phyloP scores from a whole-genome alignment of 768 basidiomycete genomes.

The Lactifluus volemus region DNA sequence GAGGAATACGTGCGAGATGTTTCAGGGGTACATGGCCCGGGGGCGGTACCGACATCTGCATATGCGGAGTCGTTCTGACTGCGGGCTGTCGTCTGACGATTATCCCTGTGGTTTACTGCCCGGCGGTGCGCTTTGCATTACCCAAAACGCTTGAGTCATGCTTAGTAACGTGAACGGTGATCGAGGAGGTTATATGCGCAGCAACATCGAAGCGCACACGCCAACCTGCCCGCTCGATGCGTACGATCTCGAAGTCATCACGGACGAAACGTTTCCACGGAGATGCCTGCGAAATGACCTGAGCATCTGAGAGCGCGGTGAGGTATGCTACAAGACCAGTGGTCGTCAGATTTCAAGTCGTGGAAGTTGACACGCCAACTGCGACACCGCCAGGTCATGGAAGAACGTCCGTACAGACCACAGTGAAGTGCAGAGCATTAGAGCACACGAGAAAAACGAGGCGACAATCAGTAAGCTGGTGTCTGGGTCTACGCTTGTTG shows the following conservation, averaged over 20 bases:
- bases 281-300: slow-evolving; percentile 52
- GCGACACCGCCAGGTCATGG: slow-evolving; percentile 21
- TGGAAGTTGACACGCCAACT: slow-evolving; percentile 22
- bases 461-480: too few species aligned
- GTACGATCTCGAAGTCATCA: slow-evolving; percentile 81
- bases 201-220: slow-evolving; percentile 79
- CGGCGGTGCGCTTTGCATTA: neutral
- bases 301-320: slow-evolving; percentile 65
- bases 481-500: too few species aligned
- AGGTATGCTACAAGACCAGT: slow-evolving; percentile 69
- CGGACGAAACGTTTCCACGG: slow-evolving; percentile 82
- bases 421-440: too few species aligned
- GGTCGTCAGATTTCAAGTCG: slow-evolving; percentile 33
- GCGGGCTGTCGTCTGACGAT: neutral
- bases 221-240: slow-evolving; percentile 82
- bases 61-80: neutral
- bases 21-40: slow-evolving; percentile 21
- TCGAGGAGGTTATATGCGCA: slow-evolving; percentile 44
- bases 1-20: slow-evolving; percentile 43
- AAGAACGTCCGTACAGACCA: too few species aligned
- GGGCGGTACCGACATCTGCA: slow-evolving; percentile 15
- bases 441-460: too few species aligned
- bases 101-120: slow-evolving; percentile 8
- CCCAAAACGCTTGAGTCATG: slow-evolving; percentile 11
- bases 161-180: slow-evolving; percentile 17